Conservation (phyloP, 2,329 filamentous ascomycete genomes). For the Escovopsis weberi region DNA sequence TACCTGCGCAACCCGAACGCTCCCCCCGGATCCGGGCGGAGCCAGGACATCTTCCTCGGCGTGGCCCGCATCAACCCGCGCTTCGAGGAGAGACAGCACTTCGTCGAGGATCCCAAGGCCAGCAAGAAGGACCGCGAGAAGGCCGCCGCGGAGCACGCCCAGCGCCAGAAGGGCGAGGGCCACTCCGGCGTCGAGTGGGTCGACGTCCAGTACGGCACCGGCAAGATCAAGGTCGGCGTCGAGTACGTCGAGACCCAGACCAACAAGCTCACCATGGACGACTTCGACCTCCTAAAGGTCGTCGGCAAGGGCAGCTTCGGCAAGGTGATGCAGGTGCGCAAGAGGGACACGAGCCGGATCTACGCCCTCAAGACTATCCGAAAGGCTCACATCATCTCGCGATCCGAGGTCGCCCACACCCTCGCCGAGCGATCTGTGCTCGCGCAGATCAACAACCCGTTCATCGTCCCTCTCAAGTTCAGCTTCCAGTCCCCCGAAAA, state of each 20-base stretch:
- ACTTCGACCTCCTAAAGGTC: slow-evolving; percentile 94
- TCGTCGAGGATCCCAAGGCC: slow-evolving; percentile 64
- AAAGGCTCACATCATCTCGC: slow-evolving; percentile 96
- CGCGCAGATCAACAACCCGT: slow-evolving; percentile 98
- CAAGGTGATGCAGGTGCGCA: slow-evolving; percentile 98
- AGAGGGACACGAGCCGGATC: slow-evolving; percentile 94
- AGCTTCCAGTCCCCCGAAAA: slow-evolving; percentile 98
- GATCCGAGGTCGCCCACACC: slow-evolving; percentile 94
- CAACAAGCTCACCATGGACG: slow-evolving; percentile 82
- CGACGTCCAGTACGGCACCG: slow-evolving; percentile 78
- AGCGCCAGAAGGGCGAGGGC: slow-evolving; percentile 31
- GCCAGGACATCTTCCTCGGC: slow-evolving; percentile 92
- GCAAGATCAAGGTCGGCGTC: slow-evolving; percentile 80
- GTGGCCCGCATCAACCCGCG: slow-evolving; percentile 82
- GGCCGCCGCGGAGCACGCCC: slow-evolving; percentile 51
- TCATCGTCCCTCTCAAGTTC: slow-evolving; percentile 97
- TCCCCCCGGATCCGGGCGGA: slow-evolving; percentile 71
- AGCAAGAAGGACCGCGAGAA: slow-evolving; percentile 80
- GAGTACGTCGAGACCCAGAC: slow-evolving; percentile 90
- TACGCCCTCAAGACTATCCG: slow-evolving; percentile 99
- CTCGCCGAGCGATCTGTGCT: slow-evolving; percentile 94
- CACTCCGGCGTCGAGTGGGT: slow-evolving; percentile 78
- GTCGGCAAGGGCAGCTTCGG: slow-evolving; percentile 97
- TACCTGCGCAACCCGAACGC: slow-evolving; percentile 90
- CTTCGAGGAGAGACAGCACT: slow-evolving; percentile 65